Base-by-base conservation (phyloP, 257 asterid species). In the Scutellaria minor region DNA sequence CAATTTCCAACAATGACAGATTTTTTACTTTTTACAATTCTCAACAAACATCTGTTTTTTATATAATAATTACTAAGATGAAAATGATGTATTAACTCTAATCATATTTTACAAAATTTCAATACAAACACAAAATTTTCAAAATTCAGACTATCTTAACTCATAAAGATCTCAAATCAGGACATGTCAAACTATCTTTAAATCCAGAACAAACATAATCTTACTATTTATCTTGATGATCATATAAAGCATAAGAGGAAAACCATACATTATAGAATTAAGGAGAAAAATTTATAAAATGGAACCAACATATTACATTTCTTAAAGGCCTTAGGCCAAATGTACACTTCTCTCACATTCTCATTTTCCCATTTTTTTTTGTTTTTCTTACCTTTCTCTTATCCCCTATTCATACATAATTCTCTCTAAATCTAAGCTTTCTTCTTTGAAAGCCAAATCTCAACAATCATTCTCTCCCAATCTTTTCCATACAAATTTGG, bases 371-470 rank as follows among this genome's bases (percentile, higher is more conserved):
- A 31, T 53, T 57, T 41, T n/a, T 9, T 20, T 51, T 11, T 52
- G 4, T 67, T 40, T 18, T 42, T 51, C 10, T n/a, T 46, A 31
- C 13, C 27, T 35, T 46, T 39, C 45, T 66, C 51, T 57, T 24
- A 45, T 10, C 41, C 39, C 42, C 78, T 66, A 53, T 64, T 73
- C 77, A 59, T 67, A 75, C 76, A 81, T 66, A 71, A 41, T 68
- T 73, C 81, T 80, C 82, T 79, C 79, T 84, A 83, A 79, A 61
- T 64, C 54, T 76, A 62, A 88, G 64, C 94, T 88, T 84, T 80
- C 91, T 79, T 85, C 90, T 90, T 89, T 77, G 96, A 89, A 90
- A 87, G 90, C 91, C 90, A 70, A 78, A 69, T 75, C 77, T 62
- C 77, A 56, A 78, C 62, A 73, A 79, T 44, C 83, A 71, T 65